phyloP scores from a whole-genome alignment of 345 rosid genomes.

The Rhodomyrtus tomentosa region DNA sequence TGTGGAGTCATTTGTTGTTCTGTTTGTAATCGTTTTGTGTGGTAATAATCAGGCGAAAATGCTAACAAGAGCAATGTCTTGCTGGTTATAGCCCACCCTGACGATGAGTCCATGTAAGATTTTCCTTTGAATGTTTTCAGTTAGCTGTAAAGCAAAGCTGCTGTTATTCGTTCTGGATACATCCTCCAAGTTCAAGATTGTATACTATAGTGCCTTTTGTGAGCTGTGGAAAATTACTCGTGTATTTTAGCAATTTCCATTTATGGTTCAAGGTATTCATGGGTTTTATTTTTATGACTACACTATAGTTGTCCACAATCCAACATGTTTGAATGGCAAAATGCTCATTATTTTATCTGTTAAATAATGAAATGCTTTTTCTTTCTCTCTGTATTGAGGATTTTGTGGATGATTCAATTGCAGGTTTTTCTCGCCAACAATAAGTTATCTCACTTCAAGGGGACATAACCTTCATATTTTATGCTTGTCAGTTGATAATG shows the following conservation, averaged over 20 bases:
- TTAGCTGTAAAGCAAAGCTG: background rate
- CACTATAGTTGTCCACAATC: background rate
- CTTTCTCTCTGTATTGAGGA: background rate
- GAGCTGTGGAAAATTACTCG: background rate
- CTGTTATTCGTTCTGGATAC: background rate
- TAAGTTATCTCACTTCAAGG: conserved; percentile 51
- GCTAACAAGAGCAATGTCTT: conserved; percentile 36
- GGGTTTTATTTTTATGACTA: background rate
- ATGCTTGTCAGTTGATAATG: conserved; percentile 70
- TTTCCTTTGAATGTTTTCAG: background rate
- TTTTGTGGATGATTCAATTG: background rate
- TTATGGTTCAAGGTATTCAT: background rate
- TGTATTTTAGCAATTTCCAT: background rate
- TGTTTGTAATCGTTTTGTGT: background rate
- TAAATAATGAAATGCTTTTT: background rate
- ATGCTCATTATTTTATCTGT: background rate
- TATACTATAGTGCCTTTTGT: background rate
- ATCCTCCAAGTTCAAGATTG: background rate
- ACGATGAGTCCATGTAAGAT: conserved; percentile 87
- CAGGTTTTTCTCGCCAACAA: conserved; percentile 93
- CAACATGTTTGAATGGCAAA: background rate
- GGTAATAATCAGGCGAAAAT: conserved; percentile 20
- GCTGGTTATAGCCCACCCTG: conserved; percentile 87
- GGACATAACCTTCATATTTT: conserved; percentile 56
- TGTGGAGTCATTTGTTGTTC: background rate